phyloP scores from a whole-genome alignment of 73 alveolate species.

The Symbiodinium pilosum region DNA sequence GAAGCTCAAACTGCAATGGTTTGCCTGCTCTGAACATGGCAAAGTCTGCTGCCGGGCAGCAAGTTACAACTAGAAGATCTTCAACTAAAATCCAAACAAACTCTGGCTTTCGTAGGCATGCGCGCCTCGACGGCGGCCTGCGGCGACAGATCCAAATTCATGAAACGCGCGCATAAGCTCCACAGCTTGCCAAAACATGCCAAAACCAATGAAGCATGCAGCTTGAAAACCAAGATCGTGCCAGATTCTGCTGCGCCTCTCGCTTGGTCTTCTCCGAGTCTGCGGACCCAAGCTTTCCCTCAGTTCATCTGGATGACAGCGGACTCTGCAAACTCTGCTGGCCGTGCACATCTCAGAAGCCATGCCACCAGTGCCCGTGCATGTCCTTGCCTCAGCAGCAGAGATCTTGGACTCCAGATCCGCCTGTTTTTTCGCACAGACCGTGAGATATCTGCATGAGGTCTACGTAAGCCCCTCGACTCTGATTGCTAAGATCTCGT shows the following conservation, averaged over 20 bases:
- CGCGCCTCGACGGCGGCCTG: neutral
- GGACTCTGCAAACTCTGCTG: no score
- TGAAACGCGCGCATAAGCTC: neutral
- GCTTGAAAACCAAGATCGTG: no score
- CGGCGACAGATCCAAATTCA: neutral
- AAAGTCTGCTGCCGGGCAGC: no score
- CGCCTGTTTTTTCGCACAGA: no score
- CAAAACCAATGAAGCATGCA: neutral
- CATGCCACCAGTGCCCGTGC: neutral
- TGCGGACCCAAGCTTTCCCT: conserved; percentile 43
- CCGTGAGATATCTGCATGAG: no score
- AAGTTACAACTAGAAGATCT: no score
- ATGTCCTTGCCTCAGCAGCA: neutral
- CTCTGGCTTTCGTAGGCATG: neutral
- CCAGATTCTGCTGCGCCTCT: neutral
- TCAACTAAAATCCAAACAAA: no score
- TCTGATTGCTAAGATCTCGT: no score
- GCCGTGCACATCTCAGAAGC: neutral
- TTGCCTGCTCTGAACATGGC: no score
- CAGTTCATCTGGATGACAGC: no score
- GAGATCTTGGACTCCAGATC: conserved; percentile 46
- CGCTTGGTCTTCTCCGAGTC: conserved; percentile 67
- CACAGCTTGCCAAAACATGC: neutral
- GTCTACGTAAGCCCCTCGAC: no score
- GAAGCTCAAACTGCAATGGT: no score